Evolutionary conservation across 2,329 filamentous ascomycete species (phyloP).

Genomic region (Fusarium cicatricum): DNA sequence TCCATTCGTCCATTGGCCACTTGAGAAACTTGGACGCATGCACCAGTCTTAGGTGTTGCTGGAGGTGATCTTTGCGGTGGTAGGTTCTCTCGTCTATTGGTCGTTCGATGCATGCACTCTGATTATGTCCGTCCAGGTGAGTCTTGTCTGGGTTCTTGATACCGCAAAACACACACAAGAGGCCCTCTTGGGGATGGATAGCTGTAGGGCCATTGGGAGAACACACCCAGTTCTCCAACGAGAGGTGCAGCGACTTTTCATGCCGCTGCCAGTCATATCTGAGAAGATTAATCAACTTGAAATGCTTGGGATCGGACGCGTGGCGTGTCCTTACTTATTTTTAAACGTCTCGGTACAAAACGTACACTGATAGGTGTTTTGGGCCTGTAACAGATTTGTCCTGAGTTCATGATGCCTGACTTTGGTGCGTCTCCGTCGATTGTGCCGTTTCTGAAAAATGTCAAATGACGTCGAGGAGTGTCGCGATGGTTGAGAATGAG

Average conservation of each 20-base stretch:
- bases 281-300: no score
- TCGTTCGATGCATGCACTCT: constrained; percentile 51
- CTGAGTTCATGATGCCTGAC: constrained; percentile 20
- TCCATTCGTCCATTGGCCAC: constrained; percentile 47
- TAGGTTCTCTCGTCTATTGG: constrained; percentile 53
- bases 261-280: constrained; percentile 59
- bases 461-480: constrained; percentile 25
- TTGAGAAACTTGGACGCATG: constrained; percentile 51
- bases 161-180: constrained; percentile 49
- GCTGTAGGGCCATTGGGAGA: constrained; percentile 45
- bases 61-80: constrained; percentile 54
- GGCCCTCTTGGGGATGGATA: constrained; percentile 48
- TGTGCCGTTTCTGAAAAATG: constrained; percentile 21
- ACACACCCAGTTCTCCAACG: constrained; percentile 57
- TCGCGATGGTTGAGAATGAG: constrained; percentile 9
- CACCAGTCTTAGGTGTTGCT: constrained; percentile 52
- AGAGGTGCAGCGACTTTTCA: constrained; percentile 57
- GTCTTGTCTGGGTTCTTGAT: constrained; percentile 43
- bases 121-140: constrained; percentile 50
- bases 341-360: constrained; percentile 57
- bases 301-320: no score
- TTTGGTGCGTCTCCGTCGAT: constrained; percentile 23
- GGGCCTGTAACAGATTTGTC: constrained; percentile 16
- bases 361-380: constrained; percentile 51
- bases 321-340: no score